A percentile compares a stretch with the other conserved stretches of the same genome.
Conservation (phyloP, 495 filamentous ascomycete species). For the Cercophora sp. region DNA sequence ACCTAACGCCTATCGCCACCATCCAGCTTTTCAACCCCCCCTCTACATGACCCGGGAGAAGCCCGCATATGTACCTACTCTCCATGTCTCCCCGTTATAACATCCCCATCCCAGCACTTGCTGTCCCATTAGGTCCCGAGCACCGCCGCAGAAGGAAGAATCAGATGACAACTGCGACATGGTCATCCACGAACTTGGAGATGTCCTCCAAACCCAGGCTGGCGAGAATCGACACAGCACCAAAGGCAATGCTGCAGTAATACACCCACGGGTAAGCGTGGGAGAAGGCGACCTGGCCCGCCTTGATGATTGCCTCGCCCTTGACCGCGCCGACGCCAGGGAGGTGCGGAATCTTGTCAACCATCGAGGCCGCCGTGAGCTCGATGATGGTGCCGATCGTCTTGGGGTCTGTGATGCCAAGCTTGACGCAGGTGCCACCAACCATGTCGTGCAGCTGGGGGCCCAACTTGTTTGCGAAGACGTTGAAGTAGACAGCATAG, state of each 20-base stretch:
- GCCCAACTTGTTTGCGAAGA: constrained; percentile 64
- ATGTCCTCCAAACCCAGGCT: constrained; percentile 63
- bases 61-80: no score
- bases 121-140: constrained; percentile 9
- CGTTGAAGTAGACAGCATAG: constrained; percentile 72
- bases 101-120: no score
- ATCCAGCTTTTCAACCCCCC: no score
- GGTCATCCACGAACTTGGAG: constrained; percentile 62
- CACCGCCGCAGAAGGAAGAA: no score
- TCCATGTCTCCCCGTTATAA: no score
- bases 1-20: no score
- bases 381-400: constrained; percentile 47
- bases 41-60: no score
- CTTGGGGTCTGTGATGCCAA: constrained; percentile 49
- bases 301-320: constrained; percentile 51
- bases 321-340: constrained; percentile 55
- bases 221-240: constrained; percentile 57
- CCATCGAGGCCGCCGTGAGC: constrained; percentile 53
- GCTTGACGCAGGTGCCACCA: constrained; percentile 47
- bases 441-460: constrained; percentile 50
- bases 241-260: constrained; percentile 65
- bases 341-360: constrained; percentile 49
- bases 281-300: constrained; percentile 60
- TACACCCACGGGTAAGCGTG: constrained; percentile 66
- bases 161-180: constrained; percentile 61